A percentile compares a stretch with the other conserved stretches of the same genome.
phyloP scores from a whole-genome alignment of 1,139 yeast species.

The Candida glucosophila region DNA sequence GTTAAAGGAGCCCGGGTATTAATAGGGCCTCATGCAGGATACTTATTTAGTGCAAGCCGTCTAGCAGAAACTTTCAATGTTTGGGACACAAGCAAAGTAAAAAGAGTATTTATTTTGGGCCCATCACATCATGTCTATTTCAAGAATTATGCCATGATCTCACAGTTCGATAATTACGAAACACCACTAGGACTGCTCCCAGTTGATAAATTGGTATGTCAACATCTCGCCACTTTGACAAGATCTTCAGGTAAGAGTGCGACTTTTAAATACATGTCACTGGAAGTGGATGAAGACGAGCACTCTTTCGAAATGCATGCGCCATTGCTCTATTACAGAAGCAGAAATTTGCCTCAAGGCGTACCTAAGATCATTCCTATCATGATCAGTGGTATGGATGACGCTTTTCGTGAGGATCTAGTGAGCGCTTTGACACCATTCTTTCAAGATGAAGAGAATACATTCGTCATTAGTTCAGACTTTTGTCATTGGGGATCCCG shows the following conservation, averaged over 20 bases:
- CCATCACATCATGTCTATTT: conserved; percentile 94
- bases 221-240: conserved; percentile 15
- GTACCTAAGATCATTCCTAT: conserved; percentile 65
- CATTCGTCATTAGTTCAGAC: conserved; percentile 80
- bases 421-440: conserved; percentile 47
- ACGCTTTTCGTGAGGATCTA: conserved; percentile 32
- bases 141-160: conserved; percentile 47
- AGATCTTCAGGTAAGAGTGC: conserved; percentile 1
- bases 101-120: conserved; percentile 73
- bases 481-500: conserved; percentile 95
- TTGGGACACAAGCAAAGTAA: conserved; percentile 51
- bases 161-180: conserved; percentile 47
- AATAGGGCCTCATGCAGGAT: conserved; percentile 84
- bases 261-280: conserved; percentile 49
- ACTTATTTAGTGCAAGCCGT: conserved; percentile 68
- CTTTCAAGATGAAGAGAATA: conserved; percentile 46
- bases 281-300: conserved; percentile 67
- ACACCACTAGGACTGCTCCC: conserved; percentile 77
- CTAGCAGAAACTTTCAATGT: conserved; percentile 71
- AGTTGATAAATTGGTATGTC: conserved; percentile 47
- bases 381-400: conserved; percentile 60
- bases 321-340: conserved; percentile 55
- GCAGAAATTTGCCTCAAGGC: conserved; percentile 28
- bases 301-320: conserved; percentile 95
- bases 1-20: conserved; percentile 54